Evolutionary conservation across 2,329 filamentous ascomycete genomes (phyloP).

Genomic region (Clonostachys byssicola): DNA sequence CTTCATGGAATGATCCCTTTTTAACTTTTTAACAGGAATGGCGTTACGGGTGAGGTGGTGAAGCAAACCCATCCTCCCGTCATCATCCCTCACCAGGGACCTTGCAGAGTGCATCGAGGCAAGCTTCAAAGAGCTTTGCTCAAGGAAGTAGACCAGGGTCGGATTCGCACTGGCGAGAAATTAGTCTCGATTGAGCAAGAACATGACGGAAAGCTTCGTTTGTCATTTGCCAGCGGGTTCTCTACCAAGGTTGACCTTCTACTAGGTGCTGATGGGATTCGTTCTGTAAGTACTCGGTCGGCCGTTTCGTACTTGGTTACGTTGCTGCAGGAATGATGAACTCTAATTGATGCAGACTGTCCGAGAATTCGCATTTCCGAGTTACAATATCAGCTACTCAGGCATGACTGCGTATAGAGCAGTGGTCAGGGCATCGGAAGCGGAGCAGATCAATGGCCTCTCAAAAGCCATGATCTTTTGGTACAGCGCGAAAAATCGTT

Average conservation of each 20-base stretch:
- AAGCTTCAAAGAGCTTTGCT: conserved; percentile 44
- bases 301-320: not conserved
- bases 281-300: conserved; percentile 26
- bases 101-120: conserved; percentile 22
- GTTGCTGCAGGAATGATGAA: not conserved
- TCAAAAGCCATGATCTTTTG: conserved; percentile 20
- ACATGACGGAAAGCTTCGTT: conserved; percentile 22
- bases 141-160: conserved; percentile 32
- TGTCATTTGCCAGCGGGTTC: conserved; percentile 39
- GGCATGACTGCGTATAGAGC: conserved; percentile 25
- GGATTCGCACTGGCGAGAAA: conserved; percentile 38
- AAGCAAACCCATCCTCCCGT: conserved; percentile 13
- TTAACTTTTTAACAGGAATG: conserved; percentile 4
- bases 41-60: conserved; percentile 20
- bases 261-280: conserved; percentile 48
- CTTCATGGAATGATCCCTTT: too few relatives aligned
- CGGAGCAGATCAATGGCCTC: conserved; percentile 18
- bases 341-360: conserved; percentile 10
- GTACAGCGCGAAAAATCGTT: conserved; percentile 19
- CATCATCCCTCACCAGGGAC: conserved; percentile 13
- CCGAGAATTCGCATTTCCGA: conserved; percentile 34
- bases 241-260: conserved; percentile 36
- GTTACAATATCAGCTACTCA: conserved; percentile 38
- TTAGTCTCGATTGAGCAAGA: conserved; percentile 31
- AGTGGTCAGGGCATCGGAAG: conserved; percentile 16